Percentiles rank a stretch among this genome's conserved stretches.
These are phyloP conservation scores for Laburnicola sp. DNA, from an alignment of 2,329 filamentous ascomycete genomes.

Conservation along the genomic window DNA sequence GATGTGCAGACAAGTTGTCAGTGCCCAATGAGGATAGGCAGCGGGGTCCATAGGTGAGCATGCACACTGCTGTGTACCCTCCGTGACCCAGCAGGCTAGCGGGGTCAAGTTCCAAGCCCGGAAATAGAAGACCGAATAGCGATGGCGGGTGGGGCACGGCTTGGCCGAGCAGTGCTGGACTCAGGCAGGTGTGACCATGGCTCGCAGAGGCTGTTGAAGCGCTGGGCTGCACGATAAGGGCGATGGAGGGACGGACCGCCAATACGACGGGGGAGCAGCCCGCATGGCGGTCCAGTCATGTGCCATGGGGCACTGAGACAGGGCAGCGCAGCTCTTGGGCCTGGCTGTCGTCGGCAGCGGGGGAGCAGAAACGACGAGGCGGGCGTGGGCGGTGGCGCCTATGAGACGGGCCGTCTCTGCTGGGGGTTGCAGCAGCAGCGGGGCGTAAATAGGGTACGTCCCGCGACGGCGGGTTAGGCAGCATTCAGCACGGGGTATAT, in stretches of 20 bases:
- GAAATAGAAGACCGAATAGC: background rate
- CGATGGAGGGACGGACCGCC: constrained; percentile 21
- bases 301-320: too few relatives aligned
- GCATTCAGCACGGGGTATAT: too few relatives aligned
- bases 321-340: too few relatives aligned
- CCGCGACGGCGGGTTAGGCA: constrained; percentile 21
- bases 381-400: constrained; percentile 2
- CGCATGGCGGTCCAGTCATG: constrained; percentile 21
- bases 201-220: background rate
- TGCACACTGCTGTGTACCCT: constrained; percentile 6
- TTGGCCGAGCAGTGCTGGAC: constrained; percentile 14
- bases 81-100: constrained; percentile 7
- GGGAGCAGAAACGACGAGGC: background rate
- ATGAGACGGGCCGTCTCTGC: constrained; percentile 1
- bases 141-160: constrained; percentile 16
- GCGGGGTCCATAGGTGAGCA: constrained; percentile 9
- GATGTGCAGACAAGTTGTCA: constrained; percentile 3
- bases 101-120: constrained; percentile 2
- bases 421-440: constrained; percentile 11
- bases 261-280: constrained; percentile 12
- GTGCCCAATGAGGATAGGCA: constrained; percentile 11
- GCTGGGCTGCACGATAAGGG: constrained; percentile 4
- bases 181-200: background rate
- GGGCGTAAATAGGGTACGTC: constrained; percentile 14
- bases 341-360: too few relatives aligned